Evolutionary conservation across 768 basidiomycete species (phyloP).

Genomic region (Pisolithus orientalis): DNA sequence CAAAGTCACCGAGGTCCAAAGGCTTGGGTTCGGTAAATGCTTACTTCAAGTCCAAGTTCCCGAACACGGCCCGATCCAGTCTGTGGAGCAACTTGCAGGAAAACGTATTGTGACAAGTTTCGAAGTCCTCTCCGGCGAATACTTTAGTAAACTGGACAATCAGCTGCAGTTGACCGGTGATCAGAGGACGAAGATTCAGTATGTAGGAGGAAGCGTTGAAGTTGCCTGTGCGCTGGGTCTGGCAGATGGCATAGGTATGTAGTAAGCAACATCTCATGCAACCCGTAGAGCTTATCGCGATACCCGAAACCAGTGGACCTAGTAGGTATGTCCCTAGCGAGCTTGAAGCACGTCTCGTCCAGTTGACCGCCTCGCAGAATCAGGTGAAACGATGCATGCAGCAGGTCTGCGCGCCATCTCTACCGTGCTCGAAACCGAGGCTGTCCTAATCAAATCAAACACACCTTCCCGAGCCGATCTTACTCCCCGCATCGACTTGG

Average conservation of each 20-base stretch:
- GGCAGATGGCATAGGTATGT: conserved; percentile 92
- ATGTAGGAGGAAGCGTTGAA: conserved; percentile 96
- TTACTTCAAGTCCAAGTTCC: conserved; percentile 88
- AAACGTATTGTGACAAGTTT: conserved; percentile 94
- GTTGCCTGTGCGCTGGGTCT: conserved; percentile 95
- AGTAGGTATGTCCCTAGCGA: conserved; percentile 60
- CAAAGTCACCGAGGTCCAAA: conserved; percentile 71
- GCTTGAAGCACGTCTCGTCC: not conserved
- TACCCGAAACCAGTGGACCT: conserved; percentile 66
- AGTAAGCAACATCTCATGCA: not conserved
- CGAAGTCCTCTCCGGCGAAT: conserved; percentile 76
- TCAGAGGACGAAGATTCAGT: conserved; percentile 77
- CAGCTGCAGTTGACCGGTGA: conserved; percentile 45
- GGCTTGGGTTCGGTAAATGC: conserved; percentile 91
- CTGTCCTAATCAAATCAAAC: conserved; percentile 85
- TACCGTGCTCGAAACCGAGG: conserved; percentile 81
- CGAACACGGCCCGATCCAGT: conserved; percentile 60
- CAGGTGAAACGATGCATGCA: conserved; percentile 99
- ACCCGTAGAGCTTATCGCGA: conserved; percentile 5
- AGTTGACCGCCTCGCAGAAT: conserved; percentile 51
- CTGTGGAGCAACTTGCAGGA: conserved; percentile 76
- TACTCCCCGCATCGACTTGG: conserved; percentile 62
- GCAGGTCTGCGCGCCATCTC: conserved; percentile 92
- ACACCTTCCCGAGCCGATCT: conserved; percentile 57
- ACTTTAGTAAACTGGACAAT: conserved; percentile 66